These are phyloP conservation scores for Mycena rosella DNA, from an alignment of 768 basidiomycete species.

Conservation along the genomic window DNA sequence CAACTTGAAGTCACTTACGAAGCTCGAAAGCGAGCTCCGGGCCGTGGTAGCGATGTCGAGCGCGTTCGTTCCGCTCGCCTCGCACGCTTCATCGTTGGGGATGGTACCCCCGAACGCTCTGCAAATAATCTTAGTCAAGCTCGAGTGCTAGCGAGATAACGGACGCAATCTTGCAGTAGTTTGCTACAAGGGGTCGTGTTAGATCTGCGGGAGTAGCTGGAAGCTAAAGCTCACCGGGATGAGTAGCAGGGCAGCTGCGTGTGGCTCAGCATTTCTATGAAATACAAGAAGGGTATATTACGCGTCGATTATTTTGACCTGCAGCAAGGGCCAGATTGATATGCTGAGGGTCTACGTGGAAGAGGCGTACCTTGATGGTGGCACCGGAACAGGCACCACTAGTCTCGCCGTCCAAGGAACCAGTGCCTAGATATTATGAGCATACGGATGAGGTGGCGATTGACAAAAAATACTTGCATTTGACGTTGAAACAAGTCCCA, in stretches of 20 bases:
- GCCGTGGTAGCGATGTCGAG: conserved; percentile 51
- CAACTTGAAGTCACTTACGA: conserved; percentile 39
- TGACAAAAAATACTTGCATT: conserved; percentile 30
- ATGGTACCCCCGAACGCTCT: conserved; percentile 39
- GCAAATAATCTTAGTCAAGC: not conserved
- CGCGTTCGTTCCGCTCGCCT: conserved; percentile 47
- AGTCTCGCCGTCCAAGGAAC: conserved; percentile 45
- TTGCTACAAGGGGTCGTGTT: conserved; percentile 40
- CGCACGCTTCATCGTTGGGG: conserved; percentile 46
- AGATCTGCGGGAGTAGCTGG: too few relatives aligned
- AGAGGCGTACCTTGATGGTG: conserved; percentile 40
- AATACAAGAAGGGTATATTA: conserved; percentile 8
- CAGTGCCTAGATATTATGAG: conserved; percentile 31
- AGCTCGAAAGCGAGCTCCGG: conserved; percentile 47
- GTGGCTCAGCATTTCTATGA: not conserved
- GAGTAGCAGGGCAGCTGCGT: conserved; percentile 48
- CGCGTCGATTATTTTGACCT: conserved; percentile 51
- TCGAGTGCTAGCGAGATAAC: conserved; percentile 9
- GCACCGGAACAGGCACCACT: conserved; percentile 44
- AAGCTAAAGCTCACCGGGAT: conserved; percentile 26
- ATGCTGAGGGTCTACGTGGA: not conserved
- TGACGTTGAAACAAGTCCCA: conserved; percentile 45
- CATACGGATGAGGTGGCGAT: not conserved
- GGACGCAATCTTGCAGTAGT: conserved; percentile 49
- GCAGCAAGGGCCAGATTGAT: not conserved